These are phyloP conservation scores for Alternaria arbusti DNA, from an alignment of 2,329 filamentous ascomycete species.

Conservation along the genomic window DNA sequence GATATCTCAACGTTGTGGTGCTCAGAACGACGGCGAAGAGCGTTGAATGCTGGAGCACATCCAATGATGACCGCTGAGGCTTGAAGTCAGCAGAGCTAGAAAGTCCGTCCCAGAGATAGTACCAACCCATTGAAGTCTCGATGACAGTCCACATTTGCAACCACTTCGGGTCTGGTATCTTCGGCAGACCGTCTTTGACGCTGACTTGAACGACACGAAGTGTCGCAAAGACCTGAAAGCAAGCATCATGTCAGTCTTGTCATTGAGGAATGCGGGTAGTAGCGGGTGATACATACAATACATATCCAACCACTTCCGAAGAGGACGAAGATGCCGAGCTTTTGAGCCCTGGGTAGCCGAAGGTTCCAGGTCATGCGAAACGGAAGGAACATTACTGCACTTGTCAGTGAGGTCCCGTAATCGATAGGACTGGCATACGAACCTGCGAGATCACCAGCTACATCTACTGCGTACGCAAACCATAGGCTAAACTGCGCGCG, in stretches of 20 bases:
- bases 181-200: not conserved
- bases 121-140: not conserved
- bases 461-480: conserved; percentile 43
- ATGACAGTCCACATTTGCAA: not conserved
- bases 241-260: too few species aligned
- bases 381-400: conserved; percentile 45
- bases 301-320: conserved; percentile 18
- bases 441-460: conserved; percentile 44
- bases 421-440: not conserved
- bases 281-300: not conserved
- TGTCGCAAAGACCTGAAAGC: not conserved
- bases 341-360: conserved; percentile 39
- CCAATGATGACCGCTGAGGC: not conserved
- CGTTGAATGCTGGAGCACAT: not conserved
- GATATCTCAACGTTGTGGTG: not conserved
- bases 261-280: too few species aligned
- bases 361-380: conserved; percentile 47
- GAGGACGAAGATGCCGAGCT: conserved; percentile 38
- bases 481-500: conserved; percentile 36
- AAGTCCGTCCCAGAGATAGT: too few species aligned
- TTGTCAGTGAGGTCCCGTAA: not conserved
- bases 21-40: not conserved
- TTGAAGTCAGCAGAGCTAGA: too few species aligned
- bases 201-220: not conserved
- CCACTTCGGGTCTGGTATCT: not conserved